phyloP scores from a whole-genome alignment of 2,329 filamentous ascomycete genomes.

The Colletotrichum salicis region DNA sequence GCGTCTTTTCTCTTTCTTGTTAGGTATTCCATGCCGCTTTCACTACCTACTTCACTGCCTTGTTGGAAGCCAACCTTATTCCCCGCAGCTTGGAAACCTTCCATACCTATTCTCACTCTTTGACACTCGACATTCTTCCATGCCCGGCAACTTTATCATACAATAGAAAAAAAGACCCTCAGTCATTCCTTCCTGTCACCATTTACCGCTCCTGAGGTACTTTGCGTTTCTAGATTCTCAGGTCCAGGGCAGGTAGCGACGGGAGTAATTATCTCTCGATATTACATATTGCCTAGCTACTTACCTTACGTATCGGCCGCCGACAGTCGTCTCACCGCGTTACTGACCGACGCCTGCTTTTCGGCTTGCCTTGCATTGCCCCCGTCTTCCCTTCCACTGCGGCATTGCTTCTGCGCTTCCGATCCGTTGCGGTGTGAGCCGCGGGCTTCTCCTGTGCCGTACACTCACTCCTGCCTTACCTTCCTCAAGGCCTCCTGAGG shows the following conservation, averaged over 20 bases:
- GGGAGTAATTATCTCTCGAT: too few relatives aligned
- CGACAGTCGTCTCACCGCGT: slow-evolving; percentile 15
- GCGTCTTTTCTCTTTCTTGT: neutral
- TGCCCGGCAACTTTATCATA: slow-evolving; percentile 3
- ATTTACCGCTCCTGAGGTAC: neutral
- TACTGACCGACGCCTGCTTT: slow-evolving; percentile 21
- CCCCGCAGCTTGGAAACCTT: neutral
- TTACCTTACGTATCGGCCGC: neutral
- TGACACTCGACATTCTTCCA: slow-evolving; percentile 24
- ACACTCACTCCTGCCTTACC: neutral
- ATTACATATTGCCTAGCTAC: too few relatives aligned
- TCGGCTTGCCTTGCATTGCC: neutral
- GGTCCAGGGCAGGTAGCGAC: too few relatives aligned
- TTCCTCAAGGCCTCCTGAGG: neutral
- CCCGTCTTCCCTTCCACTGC: neutral
- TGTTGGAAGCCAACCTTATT: neutral
- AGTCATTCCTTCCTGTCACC: neutral
- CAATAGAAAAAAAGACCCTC: too few relatives aligned
- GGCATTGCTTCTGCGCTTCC: neutral
- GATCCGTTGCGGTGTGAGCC: slow-evolving; percentile 8
- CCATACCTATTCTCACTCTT: neutral
- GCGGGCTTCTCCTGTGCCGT: neutral
- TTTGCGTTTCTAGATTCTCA: too few relatives aligned
- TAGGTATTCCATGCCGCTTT: neutral
- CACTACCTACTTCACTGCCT: neutral